Evolutionary conservation across 371 early-diverging fungal genomes (phyloP).

Genomic region (Dinochytrium kinnereticum): DNA sequence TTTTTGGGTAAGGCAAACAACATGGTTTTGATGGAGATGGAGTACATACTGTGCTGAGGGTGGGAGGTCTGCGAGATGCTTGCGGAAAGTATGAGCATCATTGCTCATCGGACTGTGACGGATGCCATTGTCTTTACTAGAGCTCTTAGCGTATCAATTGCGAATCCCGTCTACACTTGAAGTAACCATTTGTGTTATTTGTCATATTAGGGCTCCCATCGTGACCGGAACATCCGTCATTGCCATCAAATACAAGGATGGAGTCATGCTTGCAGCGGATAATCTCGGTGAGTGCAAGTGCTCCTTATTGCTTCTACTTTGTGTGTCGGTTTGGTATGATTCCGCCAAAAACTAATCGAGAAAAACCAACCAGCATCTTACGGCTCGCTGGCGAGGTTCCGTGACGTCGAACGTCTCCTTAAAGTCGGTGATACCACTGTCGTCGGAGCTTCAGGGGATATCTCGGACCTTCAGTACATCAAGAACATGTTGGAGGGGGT

Average conservation of each 20-base stretch:
- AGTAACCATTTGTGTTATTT: too few relatives aligned
- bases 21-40: too few relatives aligned
- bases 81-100: not conserved
- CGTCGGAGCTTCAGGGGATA: constrained; percentile 93
- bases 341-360: too few relatives aligned
- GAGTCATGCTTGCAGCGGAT: constrained; percentile 97
- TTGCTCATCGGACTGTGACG: not conserved
- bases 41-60: too few relatives aligned
- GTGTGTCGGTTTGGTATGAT: not conserved
- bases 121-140: not conserved
- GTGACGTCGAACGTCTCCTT: constrained; percentile 85
- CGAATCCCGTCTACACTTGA: too few relatives aligned
- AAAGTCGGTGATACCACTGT: constrained; percentile 83
- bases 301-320: not conserved
- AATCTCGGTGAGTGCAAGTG: constrained; percentile 71
- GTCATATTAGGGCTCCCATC: constrained; percentile 66
- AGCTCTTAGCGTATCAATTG: too few relatives aligned
- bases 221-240: constrained; percentile 97
- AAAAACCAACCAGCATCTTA: constrained; percentile 83
- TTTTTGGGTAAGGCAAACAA: too few relatives aligned
- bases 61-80: too few relatives aligned
- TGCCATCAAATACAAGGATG: constrained; percentile 95
- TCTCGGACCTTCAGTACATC: constrained; percentile 93
- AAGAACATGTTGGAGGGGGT: constrained; percentile 82
- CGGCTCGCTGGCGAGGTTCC: constrained; percentile 95